These are phyloP conservation scores for Coniella vitis DNA, from an alignment of 2,329 filamentous ascomycete genomes.

Conservation along the genomic window DNA sequence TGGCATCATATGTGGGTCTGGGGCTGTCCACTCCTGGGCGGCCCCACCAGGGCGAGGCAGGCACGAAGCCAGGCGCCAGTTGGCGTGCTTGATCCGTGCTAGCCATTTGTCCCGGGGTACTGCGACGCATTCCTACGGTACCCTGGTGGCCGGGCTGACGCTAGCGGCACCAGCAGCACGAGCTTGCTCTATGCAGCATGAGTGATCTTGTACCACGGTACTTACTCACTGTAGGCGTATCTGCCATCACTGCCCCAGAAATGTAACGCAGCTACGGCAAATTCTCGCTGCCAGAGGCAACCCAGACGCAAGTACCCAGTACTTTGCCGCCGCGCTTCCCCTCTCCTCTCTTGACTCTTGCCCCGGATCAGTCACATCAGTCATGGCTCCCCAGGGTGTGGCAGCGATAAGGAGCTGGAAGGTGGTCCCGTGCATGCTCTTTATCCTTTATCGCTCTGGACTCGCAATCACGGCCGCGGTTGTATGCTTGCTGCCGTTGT, in stretches of 20 bases:
- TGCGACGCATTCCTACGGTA: not conserved
- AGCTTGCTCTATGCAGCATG: too few species aligned
- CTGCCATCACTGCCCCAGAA: not conserved
- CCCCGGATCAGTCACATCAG: not conserved
- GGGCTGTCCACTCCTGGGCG: not conserved
- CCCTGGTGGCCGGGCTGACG: too few species aligned
- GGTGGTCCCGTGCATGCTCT: slow-evolving; percentile 1
- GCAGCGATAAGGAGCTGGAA: slow-evolving; percentile 1
- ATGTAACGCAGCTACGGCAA: too few species aligned
- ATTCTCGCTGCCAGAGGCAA: not conserved
- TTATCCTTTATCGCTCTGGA: slow-evolving; percentile 1
- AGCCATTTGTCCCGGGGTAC: not conserved
- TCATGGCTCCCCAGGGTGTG: not conserved
- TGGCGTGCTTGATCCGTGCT: not conserved
- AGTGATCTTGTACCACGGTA: too few species aligned
- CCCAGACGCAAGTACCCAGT: not conserved
- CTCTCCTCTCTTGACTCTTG: not conserved
- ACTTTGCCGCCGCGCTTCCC: not conserved
- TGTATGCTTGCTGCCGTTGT: not conserved
- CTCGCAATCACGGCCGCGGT: not conserved
- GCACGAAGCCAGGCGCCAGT: not conserved
- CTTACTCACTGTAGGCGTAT: not conserved
- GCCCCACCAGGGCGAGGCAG: slow-evolving; percentile 3
- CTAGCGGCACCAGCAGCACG: too few species aligned
- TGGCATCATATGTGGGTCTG: slow-evolving; percentile 2